Evolutionary conservation across 352 stramenopile species (phyloP), one percentile per base, ranked within the genome.

Genomic region (Globisporangium acanthophoron): DNA sequence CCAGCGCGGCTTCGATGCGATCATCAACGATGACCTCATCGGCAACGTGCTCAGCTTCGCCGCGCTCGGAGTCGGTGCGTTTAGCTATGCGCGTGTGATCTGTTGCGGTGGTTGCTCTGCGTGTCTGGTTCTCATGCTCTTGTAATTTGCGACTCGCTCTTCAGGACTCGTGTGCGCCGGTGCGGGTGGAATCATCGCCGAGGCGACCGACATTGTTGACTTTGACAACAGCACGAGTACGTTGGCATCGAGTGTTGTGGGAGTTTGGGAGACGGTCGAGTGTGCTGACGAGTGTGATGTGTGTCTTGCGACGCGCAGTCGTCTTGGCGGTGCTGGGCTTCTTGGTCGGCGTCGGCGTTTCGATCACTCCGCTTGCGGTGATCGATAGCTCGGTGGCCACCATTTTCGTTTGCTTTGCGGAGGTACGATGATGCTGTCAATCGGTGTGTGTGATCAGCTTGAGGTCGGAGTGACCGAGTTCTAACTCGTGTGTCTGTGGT

Each of bases 381-480:
- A 92, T 99, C 31, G 85, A 95, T 66, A 97, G 87, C 61, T 97
- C 93, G 3, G 90, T 98, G 18, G 94, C 96, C 45, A 98, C 96
- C 3, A 92, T 98, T 41, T 98, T 98, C 65, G 96, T 99, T 13
- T 98, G 94, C 75, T 99, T 98, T 67, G 94, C 94, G 2, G 90
- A 98, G 70, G 82, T 82, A 53, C 16, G 64, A 53, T 3, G 21
- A 5, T 64, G 39, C 3, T 56, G 27, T 37, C 9, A 2, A 37
- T 37, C 9, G 9, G 33, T 37, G 33, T 37, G 33, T 6, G 33
- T 37, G 33, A 37, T 37, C 9, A 11, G 33, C 33, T 37, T 37
- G 33, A 11, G 24, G 31, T 48, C 21, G 21, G 37, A 46, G n/a
- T 24, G 33, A 6, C 9, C 6, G 33, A 11, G 33, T 11, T 6